Evolutionary conservation across 257 asterid genomes (phyloP), one percentile per base, ranked within the genome.

Genomic region (Lantana camara): DNA sequence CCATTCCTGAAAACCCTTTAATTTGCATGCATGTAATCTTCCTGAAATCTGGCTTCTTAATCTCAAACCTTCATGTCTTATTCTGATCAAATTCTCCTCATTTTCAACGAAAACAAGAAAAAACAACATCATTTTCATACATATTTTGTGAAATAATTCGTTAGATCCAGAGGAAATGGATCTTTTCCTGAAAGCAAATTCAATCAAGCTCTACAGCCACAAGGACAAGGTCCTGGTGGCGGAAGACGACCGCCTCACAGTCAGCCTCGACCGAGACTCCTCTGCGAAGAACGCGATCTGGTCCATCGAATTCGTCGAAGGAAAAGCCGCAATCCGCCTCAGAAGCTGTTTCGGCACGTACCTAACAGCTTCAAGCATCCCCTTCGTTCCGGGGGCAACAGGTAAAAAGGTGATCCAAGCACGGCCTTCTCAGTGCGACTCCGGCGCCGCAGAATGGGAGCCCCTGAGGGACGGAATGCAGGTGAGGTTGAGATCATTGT

Each of bases 401-500:
- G 87, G 87, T 1, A 83, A 79, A 35, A 72, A 44, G 48, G 95
- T 87, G 4, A 38, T 79, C 49, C 96, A 90, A 64, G 60, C 83
- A 4, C 23, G 72, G 32, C 78, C 88, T 0, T 23, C 66, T 10
- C 63, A 74, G 30, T 57, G 41, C 11, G 82, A 83, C 12, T 67
- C 80, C 9, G n/a, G n/a, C n/a, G 81, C 89, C 0, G 60, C 73
- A 0, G 85, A 82, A 37, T 90, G 97, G 96, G 90, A 87, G 35
- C 90, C 95, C 0, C 15, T 76, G 12, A 78, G 97, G 62, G 97
- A 90, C 51, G 97, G 96, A 5, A 86, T 87, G 71, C 92, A 85
- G 62, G 96, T 87, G 16, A 63, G 84, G 44, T 72, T 87, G 46
- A 83, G 80, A 16, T 78, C 96, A 12, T 24, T 61, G 22, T 73